These are phyloP conservation scores for Blumeria graminis DNA, from an alignment of 2,329 filamentous ascomycete species.

Conservation along the genomic window DNA sequence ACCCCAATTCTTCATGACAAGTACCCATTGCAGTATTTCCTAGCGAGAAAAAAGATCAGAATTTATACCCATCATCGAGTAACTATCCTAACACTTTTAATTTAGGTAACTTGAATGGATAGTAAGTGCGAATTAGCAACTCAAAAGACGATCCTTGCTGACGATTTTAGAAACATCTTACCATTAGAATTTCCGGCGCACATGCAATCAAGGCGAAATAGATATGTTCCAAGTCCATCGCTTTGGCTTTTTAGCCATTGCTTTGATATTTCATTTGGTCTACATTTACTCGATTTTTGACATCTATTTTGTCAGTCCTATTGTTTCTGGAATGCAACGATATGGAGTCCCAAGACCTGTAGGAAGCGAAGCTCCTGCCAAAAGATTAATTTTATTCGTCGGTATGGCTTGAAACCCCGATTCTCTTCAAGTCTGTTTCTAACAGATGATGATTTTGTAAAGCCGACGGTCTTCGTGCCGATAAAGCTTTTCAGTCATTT, in stretches of 20 bases:
- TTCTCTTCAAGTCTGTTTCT: neutral
- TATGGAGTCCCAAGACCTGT: slow-evolving; percentile 41
- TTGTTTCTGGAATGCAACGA: slow-evolving; percentile 82
- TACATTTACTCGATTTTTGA: slow-evolving; percentile 96
- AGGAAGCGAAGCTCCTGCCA: slow-evolving; percentile 48
- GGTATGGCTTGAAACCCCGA: slow-evolving; percentile 25
- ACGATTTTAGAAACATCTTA: no score
- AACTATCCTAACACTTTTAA: no score
- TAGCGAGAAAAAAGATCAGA: no score
- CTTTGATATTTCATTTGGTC: slow-evolving; percentile 75
- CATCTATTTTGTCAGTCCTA: slow-evolving; percentile 94
- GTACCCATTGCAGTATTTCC: no score
- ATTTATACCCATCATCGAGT: no score
- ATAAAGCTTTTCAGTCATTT: slow-evolving; percentile 91
- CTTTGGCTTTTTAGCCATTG: slow-evolving; percentile 65
- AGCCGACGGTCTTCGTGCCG: slow-evolving; percentile 83
- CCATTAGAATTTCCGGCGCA: no score
- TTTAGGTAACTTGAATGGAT: no score
- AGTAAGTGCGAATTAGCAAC: no score
- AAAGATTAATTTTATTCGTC: slow-evolving; percentile 79
- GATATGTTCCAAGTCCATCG: slow-evolving; percentile 34
- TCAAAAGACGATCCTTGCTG: no score
- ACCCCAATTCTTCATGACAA: no score
- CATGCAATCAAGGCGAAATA: no score
- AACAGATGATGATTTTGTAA: slow-evolving; percentile 1